Evolutionary conservation across 2,329 filamentous ascomycete genomes (phyloP).

Genomic region (Thermomyces lanuginosus): DNA sequence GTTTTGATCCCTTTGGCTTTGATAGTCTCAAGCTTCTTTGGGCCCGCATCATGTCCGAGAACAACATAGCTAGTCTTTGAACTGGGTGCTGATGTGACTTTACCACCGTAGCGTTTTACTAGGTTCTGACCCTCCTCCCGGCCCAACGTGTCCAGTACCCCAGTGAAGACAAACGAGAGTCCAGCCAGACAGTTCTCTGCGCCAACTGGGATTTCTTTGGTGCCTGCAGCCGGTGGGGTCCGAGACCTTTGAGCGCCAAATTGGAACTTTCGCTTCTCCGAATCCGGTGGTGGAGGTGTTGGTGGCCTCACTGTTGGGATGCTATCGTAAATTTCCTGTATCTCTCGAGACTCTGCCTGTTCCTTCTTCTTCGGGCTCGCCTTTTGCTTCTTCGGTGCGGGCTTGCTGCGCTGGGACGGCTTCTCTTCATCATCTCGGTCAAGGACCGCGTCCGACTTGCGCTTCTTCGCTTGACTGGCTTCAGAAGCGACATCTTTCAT

Average conservation of each 20-base stretch:
- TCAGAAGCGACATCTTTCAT: slow-evolving; percentile 36
- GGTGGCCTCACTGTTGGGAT: slow-evolving; percentile 72
- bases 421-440: slow-evolving; percentile 45
- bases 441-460: slow-evolving; percentile 39
- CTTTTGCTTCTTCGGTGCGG: slow-evolving; percentile 32
- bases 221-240: slow-evolving; percentile 46
- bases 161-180: slow-evolving; percentile 88
- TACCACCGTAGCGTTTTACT: slow-evolving; percentile 88
- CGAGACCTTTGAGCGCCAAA: slow-evolving; percentile 48
- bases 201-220: slow-evolving; percentile 61
- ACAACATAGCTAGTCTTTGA: slow-evolving; percentile 91
- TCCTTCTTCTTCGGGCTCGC: slow-evolving; percentile 50
- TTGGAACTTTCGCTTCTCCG: slow-evolving; percentile 58
- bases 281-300: slow-evolving; percentile 54
- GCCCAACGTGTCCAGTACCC: slow-evolving; percentile 61
- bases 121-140: slow-evolving; percentile 72
- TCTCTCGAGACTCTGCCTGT: slow-evolving; percentile 49
- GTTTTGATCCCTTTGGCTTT: slow-evolving; percentile 65
- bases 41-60: slow-evolving; percentile 76
- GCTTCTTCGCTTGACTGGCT: slow-evolving; percentile 36
- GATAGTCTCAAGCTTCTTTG: slow-evolving; percentile 83
- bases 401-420: slow-evolving; percentile 20
- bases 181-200: slow-evolving; percentile 81
- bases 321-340: slow-evolving; percentile 73
- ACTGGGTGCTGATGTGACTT: slow-evolving; percentile 70